phyloP scores from a whole-genome alignment of 148 eudicot species.

The Silene latifolia region DNA sequence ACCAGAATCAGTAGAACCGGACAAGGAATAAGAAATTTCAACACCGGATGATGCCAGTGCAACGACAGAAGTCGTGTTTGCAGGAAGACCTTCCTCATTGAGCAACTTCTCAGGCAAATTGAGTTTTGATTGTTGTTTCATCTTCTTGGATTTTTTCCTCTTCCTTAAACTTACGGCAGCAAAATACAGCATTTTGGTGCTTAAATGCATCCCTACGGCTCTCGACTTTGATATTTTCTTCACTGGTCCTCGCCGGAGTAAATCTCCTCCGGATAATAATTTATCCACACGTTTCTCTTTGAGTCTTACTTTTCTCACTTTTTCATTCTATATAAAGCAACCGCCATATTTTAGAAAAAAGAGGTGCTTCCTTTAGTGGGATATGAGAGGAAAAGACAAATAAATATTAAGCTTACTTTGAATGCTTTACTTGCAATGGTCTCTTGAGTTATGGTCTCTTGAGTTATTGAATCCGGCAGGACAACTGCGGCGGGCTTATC shows the following conservation, averaged over 20 bases:
- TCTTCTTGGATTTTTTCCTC: conserved; percentile 45
- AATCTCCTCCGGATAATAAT: conserved; percentile 13
- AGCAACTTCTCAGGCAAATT: neutral
- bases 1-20: neutral
- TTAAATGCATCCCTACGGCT: conserved; percentile 35
- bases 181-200: conserved; percentile 50
- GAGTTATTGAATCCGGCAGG: conserved; percentile 10
- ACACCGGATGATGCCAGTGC: conserved; percentile 37
- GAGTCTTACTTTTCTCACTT: conserved; percentile 15
- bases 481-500: conserved; percentile 3
- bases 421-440: neutral
- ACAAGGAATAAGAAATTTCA: conserved; percentile 12
- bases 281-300: conserved; percentile 5
- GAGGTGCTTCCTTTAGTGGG: neutral
- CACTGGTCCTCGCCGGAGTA: conserved; percentile 24
- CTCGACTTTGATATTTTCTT: conserved; percentile 34
- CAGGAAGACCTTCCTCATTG: conserved; percentile 12
- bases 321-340: conserved; percentile 17
- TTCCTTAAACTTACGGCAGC: conserved; percentile 39
- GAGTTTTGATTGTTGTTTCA: conserved; percentile 21
- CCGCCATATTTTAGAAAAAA: conserved; percentile 3
- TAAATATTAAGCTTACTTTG: conserved; percentile 14
- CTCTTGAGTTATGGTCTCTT: conserved; percentile 11
- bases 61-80: conserved; percentile 31
- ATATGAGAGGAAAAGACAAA: neutral